These are phyloP conservation scores for Kodamaea ohmeri DNA, from an alignment of 1,139 yeast species.

Conservation along the genomic window DNA sequence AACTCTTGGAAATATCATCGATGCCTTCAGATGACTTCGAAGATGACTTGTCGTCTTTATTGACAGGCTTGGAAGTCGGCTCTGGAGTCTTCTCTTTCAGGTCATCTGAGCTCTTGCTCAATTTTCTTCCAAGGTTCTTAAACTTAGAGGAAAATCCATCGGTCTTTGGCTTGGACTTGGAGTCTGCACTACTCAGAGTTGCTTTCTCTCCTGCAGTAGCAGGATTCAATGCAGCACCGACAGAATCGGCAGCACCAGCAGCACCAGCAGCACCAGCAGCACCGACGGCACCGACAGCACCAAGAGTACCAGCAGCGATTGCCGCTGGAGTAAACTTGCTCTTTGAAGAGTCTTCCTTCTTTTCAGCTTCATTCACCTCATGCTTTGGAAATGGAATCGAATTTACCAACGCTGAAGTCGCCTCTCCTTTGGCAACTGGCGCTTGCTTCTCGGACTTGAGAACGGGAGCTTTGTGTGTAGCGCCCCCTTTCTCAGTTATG, in stretches of 20 bases:
- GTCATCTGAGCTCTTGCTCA: slow-evolving; percentile 13
- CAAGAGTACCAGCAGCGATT: slow-evolving; percentile 12
- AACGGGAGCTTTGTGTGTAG: neutral
- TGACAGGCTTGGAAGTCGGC: slow-evolving; percentile 6
- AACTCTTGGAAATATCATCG: slow-evolving; percentile 8
- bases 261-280: slow-evolving; percentile 7
- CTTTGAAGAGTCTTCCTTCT: neutral
- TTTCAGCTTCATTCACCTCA: neutral
- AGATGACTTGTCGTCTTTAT: slow-evolving; percentile 6
- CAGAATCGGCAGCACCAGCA: slow-evolving; percentile 1
- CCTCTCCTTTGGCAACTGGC: slow-evolving; percentile 11
- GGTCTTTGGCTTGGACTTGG: slow-evolving; percentile 14
- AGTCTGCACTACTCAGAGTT: slow-evolving; percentile 10
- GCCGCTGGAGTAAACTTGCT: slow-evolving; percentile 10
- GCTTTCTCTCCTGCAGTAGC: slow-evolving; percentile 8
- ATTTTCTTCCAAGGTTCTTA: slow-evolving; percentile 24
- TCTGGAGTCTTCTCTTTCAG: slow-evolving; percentile 7
- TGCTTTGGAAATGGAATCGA: neutral
- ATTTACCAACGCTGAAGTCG: slow-evolving; percentile 13
- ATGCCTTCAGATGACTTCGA: slow-evolving; percentile 5
- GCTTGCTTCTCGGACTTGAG: neutral
- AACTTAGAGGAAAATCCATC: slow-evolving; percentile 19
- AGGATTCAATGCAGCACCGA: slow-evolving; percentile 7
- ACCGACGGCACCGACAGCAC: slow-evolving; percentile 11
- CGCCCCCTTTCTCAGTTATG: slow-evolving; percentile 9